Evolutionary conservation across 768 basidiomycete genomes (phyloP).

Genomic region (Collybiopsis confluens): DNA sequence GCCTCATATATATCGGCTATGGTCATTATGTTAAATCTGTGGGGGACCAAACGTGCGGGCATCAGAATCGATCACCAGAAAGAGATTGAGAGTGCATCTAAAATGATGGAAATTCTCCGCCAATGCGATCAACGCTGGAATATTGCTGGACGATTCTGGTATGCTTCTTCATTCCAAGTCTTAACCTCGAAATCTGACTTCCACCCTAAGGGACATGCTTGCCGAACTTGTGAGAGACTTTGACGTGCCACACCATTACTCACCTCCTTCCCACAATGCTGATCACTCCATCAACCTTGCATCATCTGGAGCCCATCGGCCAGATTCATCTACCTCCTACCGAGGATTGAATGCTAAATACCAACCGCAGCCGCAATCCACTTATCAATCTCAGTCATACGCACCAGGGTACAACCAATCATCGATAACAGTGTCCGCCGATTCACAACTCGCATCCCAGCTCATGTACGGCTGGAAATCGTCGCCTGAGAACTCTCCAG

Average conservation of each 20-base stretch:
- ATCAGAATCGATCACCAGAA: slow-evolving; percentile 32
- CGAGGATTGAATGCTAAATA: background rate
- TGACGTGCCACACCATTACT: background rate
- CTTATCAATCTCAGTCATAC: background rate
- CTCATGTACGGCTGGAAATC: slow-evolving; percentile 2
- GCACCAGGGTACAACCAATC: background rate
- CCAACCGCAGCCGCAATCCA: background rate
- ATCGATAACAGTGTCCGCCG: background rate
- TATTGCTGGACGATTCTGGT: slow-evolving; percentile 10
- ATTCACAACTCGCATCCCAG: slow-evolving; percentile 2
- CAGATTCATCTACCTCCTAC: background rate
- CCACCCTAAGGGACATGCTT: slow-evolving; percentile 4
- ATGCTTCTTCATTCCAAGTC: background rate
- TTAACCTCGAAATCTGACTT: background rate
- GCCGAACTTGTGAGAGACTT: slow-evolving; percentile 4
- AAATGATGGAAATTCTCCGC: slow-evolving; percentile 32
- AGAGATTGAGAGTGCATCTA: slow-evolving; percentile 49
- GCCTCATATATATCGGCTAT: slow-evolving; percentile 44
- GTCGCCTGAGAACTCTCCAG: background rate
- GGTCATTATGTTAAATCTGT: slow-evolving; percentile 52
- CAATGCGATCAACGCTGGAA: slow-evolving; percentile 3
- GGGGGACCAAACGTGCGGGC: slow-evolving; percentile 45
- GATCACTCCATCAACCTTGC: background rate
- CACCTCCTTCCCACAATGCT: background rate
- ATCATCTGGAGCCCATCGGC: background rate